Evolutionary conservation across 2,329 filamentous ascomycete species (phyloP).

Genomic region (Alternaria solani): DNA sequence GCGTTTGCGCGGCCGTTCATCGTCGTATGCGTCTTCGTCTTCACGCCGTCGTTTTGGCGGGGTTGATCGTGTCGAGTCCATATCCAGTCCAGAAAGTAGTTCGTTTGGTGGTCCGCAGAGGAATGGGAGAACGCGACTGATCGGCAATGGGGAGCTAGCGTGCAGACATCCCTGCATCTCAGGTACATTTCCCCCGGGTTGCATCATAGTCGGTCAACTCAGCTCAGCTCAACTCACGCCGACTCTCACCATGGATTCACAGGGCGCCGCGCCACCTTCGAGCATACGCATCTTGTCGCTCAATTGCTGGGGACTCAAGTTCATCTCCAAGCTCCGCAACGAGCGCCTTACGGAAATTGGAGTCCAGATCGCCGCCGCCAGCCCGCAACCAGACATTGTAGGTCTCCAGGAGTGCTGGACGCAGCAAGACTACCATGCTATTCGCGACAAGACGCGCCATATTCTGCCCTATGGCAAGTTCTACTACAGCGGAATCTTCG

Average conservation of each 20-base stretch:
- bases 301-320: constrained; percentile 97
- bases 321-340: constrained; percentile 77
- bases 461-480: constrained; percentile 91
- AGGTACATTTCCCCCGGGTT: constrained; percentile 23
- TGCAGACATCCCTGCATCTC: constrained; percentile 21
- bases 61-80: constrained; percentile 29
- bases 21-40: constrained; percentile 38
- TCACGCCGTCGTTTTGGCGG: constrained; percentile 43
- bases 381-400: constrained; percentile 80
- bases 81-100: constrained; percentile 7
- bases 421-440: constrained; percentile 79
- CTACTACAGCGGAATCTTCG: constrained; percentile 88
- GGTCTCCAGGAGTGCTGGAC: constrained; percentile 97
- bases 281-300: constrained; percentile 81
- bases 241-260: constrained; percentile 31
- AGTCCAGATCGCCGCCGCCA: constrained; percentile 72
- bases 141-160: constrained; percentile 18
- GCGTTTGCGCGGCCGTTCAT: constrained; percentile 44
- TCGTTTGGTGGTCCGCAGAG: constrained; percentile 11
- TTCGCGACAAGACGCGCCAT: constrained; percentile 75
- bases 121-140: constrained; percentile 19
- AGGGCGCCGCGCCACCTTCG: constrained; percentile 48
- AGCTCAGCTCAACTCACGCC: background rate
- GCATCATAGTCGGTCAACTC: constrained; percentile 19
- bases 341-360: constrained; percentile 87